These are phyloP conservation scores for Polysphondylium violaceum DNA, from an alignment of 78 protist species.

Conservation along the genomic window DNA sequence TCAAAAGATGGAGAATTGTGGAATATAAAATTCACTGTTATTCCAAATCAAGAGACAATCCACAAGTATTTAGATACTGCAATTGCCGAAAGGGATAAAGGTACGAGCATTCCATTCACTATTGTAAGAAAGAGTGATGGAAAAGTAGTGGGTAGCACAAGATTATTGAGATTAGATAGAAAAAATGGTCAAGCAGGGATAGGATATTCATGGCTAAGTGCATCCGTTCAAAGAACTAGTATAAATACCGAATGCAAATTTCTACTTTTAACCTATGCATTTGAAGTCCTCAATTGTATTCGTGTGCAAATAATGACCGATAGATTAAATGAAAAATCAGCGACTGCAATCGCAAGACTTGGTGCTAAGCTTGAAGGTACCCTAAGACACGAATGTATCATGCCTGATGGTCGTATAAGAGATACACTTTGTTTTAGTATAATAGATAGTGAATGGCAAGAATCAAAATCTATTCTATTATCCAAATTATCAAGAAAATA, in stretches of 20 bases:
- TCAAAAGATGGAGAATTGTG: constrained; percentile 23
- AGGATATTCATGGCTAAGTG: constrained; percentile 6
- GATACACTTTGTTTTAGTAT: constrained; percentile 17
- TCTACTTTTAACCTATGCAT: constrained; percentile 15
- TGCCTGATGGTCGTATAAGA: constrained; percentile 29
- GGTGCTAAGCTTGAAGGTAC: constrained; percentile 3
- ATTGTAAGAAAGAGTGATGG: neutral
- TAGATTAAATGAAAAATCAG: constrained; percentile 4
- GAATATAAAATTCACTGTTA: constrained; percentile 8
- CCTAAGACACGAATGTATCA: constrained; percentile 13
- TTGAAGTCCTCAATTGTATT: constrained; percentile 10
- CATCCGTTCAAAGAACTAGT: constrained; percentile 11
- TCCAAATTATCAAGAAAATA: too few relatives aligned
- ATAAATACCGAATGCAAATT: constrained; percentile 29
- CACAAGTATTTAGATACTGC: constrained; percentile 12
- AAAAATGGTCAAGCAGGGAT: neutral
- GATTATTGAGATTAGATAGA: constrained; percentile 7
- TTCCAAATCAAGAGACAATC: constrained; percentile 3
- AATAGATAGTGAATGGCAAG: constrained; percentile 14
- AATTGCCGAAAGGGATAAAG: neutral
- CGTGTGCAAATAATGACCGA: constrained; percentile 28
- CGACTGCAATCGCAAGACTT: neutral
- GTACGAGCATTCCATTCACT: constrained; percentile 7
- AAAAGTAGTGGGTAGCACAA: constrained; percentile 10
- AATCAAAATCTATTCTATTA: neutral